These are phyloP conservation scores for Aspergillus affinis DNA, from an alignment of 495 filamentous ascomycete species.

Conservation along the genomic window DNA sequence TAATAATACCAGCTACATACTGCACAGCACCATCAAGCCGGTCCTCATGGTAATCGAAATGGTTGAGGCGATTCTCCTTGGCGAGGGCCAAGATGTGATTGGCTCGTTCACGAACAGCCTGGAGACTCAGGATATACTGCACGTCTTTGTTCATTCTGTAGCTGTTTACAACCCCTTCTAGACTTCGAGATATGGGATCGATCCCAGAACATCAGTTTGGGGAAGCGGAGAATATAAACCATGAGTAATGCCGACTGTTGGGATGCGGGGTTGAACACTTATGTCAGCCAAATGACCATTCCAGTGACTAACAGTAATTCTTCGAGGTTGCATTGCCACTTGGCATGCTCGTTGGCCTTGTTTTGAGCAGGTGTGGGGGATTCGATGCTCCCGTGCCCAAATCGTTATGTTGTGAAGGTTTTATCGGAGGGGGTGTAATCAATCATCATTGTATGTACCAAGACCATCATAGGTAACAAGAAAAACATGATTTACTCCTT, in stretches of 20 bases:
- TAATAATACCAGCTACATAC: constrained; percentile 35
- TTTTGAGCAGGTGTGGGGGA: not conserved
- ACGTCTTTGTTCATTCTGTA: constrained; percentile 24
- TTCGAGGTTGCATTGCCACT: not conserved
- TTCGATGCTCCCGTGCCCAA: not conserved
- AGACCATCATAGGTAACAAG: too few relatives aligned
- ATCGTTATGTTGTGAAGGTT: too few relatives aligned
- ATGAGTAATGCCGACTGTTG: not conserved
- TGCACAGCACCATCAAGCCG: constrained; percentile 31
- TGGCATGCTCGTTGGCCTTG: not conserved
- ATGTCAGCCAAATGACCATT: constrained; percentile 5
- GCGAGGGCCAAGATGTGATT: constrained; percentile 32
- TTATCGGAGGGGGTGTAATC: too few relatives aligned
- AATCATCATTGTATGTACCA: too few relatives aligned
- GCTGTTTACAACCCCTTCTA: not conserved
- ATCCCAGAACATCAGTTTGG: not conserved
- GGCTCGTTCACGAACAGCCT: constrained; percentile 37
- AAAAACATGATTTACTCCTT: too few relatives aligned
- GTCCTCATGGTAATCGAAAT: constrained; percentile 34
- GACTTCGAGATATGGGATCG: not conserved
- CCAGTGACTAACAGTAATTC: constrained; percentile 9
- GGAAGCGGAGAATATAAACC: constrained; percentile 3
- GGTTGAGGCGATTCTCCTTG: constrained; percentile 27
- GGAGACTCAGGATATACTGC: constrained; percentile 33
- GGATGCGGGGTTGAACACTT: constrained; percentile 10